Evolutionary conservation across 768 basidiomycete species (phyloP).

Genomic region (Auricularia heimuer): DNA sequence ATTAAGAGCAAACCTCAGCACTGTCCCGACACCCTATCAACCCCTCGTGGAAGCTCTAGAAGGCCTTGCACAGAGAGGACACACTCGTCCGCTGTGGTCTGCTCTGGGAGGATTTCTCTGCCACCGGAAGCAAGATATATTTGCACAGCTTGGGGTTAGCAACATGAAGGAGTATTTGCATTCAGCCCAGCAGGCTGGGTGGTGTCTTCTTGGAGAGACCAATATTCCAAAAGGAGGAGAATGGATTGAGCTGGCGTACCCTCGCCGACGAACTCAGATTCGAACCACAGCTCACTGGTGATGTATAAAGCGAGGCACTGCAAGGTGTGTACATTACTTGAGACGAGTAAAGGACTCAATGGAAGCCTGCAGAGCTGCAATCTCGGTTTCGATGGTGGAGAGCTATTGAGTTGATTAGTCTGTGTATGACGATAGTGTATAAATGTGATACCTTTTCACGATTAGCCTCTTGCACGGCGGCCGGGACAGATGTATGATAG

Average conservation of each 20-base stretch:
- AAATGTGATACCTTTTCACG: conserved; percentile 62
- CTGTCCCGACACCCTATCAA: background rate
- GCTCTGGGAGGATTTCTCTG: background rate
- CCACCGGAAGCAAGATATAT: background rate
- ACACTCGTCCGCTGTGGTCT: background rate
- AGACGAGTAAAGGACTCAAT: conserved; percentile 68
- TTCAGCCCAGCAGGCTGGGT: background rate
- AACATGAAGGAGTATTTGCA: background rate
- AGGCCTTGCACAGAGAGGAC: background rate
- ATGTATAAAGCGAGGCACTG: background rate
- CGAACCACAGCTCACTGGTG: background rate
- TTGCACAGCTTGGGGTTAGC: background rate
- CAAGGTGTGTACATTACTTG: conserved; percentile 26
- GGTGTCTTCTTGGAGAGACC: background rate
- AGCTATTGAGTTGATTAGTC: conserved; percentile 35
- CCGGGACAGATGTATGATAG: conserved; percentile 74
- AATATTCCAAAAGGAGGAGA: background rate
- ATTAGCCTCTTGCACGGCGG: conserved; percentile 61
- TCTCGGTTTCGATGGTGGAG: conserved; percentile 70
- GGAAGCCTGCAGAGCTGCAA: conserved; percentile 58
- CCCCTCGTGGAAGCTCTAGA: background rate
- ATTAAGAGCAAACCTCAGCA: background rate
- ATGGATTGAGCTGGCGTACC: background rate
- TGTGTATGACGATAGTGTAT: conserved; percentile 3
- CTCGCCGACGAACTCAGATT: background rate